These are phyloP conservation scores for Daldinia sp. DNA, from an alignment of 2,329 filamentous ascomycete genomes.

Conservation along the genomic window DNA sequence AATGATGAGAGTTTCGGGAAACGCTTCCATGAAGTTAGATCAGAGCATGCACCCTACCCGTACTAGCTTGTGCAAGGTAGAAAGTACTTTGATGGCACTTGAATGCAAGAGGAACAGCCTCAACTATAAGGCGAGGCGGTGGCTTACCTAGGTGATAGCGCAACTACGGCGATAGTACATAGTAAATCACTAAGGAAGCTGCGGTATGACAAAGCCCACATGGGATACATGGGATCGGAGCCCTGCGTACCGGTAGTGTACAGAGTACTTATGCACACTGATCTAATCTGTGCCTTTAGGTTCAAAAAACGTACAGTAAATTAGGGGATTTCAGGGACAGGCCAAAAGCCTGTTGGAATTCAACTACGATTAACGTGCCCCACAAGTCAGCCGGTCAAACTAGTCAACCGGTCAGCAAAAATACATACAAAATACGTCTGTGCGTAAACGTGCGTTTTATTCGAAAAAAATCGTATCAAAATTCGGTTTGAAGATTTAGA, in stretches of 20 bases:
- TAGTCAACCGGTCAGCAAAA: no score
- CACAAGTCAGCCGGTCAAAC: no score
- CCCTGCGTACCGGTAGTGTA: conserved; percentile 8
- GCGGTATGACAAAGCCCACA: conserved; percentile 21
- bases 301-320: conserved; percentile 11
- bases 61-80: conserved; percentile 29
- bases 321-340: conserved; percentile 35
- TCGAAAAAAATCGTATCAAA: no score
- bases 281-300: conserved; percentile 33
- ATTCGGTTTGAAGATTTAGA: no score
- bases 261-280: conserved; percentile 30
- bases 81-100: conserved; percentile 36
- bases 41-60: conserved; percentile 36
- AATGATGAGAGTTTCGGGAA: conserved; percentile 35
- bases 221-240: conserved; percentile 18
- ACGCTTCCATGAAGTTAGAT: conserved; percentile 33
- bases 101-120: conserved; percentile 31
- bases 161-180: background rate
- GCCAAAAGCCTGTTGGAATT: conserved; percentile 28
- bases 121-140: conserved; percentile 24
- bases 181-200: background rate
- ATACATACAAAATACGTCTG: no score
- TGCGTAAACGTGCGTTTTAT: no score
- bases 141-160: conserved; percentile 18
- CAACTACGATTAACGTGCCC: conserved; percentile 57